Conservation (phyloP, 179 eudicot species). For the Silene vulgaris region DNA sequence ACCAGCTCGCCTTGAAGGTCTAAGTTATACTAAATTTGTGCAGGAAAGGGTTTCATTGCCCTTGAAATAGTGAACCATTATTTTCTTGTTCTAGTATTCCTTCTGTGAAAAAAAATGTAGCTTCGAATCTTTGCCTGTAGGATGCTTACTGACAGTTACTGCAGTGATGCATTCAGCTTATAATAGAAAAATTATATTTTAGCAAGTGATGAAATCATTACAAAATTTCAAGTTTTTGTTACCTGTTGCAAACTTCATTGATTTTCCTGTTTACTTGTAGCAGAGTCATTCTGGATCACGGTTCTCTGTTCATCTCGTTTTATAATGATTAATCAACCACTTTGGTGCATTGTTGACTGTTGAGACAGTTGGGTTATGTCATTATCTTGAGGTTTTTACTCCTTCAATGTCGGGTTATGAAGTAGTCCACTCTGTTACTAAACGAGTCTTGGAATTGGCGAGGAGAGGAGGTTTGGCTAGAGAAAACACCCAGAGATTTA, state of each 20-base stretch:
- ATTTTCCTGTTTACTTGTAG: neutral
- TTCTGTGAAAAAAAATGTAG: constrained; percentile 17
- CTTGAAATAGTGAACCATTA: constrained; percentile 26
- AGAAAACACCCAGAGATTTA: too few species aligned
- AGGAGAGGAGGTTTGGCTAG: too few species aligned
- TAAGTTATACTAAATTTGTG: constrained; percentile 22
- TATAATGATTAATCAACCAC: too few species aligned
- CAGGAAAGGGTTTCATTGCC: constrained; percentile 18
- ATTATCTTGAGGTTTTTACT: too few species aligned
- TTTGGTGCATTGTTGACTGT: too few species aligned
- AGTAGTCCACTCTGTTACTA: too few species aligned
- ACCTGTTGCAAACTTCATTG: neutral
- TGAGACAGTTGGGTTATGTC: too few species aligned
- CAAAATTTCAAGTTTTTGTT: neutral
- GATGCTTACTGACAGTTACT: neutral
- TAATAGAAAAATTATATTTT: constrained; percentile 1
- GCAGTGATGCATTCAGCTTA: neutral
- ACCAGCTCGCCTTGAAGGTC: constrained; percentile 35
- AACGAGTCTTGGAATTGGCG: too few species aligned
- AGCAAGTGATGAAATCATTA: neutral
- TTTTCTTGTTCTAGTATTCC: constrained; percentile 18
- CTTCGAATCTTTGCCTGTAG: neutral
- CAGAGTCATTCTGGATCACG: neutral
- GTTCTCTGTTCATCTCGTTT: too few species aligned
- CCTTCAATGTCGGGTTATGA: too few species aligned